Evolutionary conservation across 1,139 yeast species (phyloP), one percentile per base, ranked within the genome.

Genomic region (Wickerhamiella pararugosa): DNA sequence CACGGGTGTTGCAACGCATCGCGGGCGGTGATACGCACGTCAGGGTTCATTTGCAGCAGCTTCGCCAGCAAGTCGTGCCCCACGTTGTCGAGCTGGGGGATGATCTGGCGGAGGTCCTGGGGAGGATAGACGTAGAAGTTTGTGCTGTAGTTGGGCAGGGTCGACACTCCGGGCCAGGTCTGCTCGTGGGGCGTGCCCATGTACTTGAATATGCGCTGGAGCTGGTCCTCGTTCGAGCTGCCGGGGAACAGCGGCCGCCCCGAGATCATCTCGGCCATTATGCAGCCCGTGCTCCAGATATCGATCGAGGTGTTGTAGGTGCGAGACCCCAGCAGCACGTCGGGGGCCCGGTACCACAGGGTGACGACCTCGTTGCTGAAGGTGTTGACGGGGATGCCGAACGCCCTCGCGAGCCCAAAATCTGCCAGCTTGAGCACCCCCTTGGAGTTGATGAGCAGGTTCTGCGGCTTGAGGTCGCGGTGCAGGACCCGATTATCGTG

Each of bases 201-300:
- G 34, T 81, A 69, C 54, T 90, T 76, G 63, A 90, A 90, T 43
- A 90, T 92, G 57, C 82, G 76, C 54, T 76, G 73, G 55, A 90
- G 67, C 61, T 90, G 97, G 62, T 90, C 98, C 45, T 90, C 97
- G 59, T 90, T 92, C 37, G 94, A 84, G 6, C 92, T 76, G 3
- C 99, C 99, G 1, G 98, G 95, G 60, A 90, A 90, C 44, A 90
- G 65, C 0, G 99, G 96, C 53, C 90, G 79, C n/a, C 98, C 98
- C 7, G 95, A 83, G 53, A 90, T 79, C 98, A 90, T 90, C 60
- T 90, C 99, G 1, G 97, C 97, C 58, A 90, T 70, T 43, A 90
- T 90, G 63, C 98, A 90, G 8, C 99, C 99, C 25, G 95, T 93
- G 28, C 96, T 84, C 99, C 99, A 90, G 64, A 90, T 86, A 62